phyloP scores from a whole-genome alignment of 179 eudicot species.

The Spergularia azorica region DNA sequence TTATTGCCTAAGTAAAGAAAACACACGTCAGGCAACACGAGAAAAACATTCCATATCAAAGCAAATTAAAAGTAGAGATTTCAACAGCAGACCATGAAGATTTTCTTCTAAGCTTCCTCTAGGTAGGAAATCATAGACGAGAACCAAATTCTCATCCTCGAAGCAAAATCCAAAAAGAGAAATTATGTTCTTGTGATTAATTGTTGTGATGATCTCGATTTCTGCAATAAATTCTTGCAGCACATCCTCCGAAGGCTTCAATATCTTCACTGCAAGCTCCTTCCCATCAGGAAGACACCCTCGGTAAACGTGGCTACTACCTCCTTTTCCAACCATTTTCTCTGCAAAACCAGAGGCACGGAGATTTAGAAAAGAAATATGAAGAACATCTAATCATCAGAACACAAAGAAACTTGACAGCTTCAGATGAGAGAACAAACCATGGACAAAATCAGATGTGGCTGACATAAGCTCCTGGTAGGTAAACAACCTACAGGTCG shows the following conservation, averaged over 20 bases:
- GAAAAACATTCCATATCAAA: background rate
- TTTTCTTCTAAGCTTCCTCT: slow-evolving; percentile 56
- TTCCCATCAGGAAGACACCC: slow-evolving; percentile 50
- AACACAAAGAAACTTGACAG: background rate
- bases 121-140: slow-evolving; percentile 48
- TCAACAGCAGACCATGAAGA: slow-evolving; percentile 38
- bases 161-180: slow-evolving; percentile 46
- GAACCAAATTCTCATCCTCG: slow-evolving; percentile 37
- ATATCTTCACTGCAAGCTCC: slow-evolving; percentile 50
- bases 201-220: slow-evolving; percentile 44
- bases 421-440: slow-evolving; percentile 30
- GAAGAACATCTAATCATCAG: slow-evolving; percentile 3
- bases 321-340: slow-evolving; percentile 50
- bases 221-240: slow-evolving; percentile 46
- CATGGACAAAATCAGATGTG: slow-evolving; percentile 42
- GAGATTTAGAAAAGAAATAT: slow-evolving; percentile 1
- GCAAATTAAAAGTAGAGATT: background rate
- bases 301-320: slow-evolving; percentile 50
- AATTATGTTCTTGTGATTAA: slow-evolving; percentile 46
- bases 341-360: slow-evolving; percentile 28
- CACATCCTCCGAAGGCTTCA: slow-evolving; percentile 46
- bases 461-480: slow-evolving; percentile 46
- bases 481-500: slow-evolving; percentile 49
- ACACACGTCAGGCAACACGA: background rate
- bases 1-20: slow-evolving; percentile 26